Evolutionary conservation across 192 early-diverging fungal species (phyloP).

Genomic region (Coemansia sp.): DNA sequence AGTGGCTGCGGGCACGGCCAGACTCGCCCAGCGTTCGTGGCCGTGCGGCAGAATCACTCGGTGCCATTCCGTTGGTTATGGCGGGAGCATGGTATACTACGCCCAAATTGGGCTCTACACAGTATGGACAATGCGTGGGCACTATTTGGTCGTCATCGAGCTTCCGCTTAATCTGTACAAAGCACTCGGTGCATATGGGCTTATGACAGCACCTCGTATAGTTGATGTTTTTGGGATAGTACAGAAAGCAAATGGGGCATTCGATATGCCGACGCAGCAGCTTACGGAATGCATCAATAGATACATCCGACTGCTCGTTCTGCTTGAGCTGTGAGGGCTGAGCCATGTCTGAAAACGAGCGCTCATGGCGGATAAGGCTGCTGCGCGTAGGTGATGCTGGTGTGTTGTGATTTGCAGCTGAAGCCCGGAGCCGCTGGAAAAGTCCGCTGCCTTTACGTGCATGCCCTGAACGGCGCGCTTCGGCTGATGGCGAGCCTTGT

Average conservation of each 20-base stretch:
- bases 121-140: conserved; percentile 82
- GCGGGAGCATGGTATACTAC: conserved; percentile 65
- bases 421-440: conserved; percentile 26
- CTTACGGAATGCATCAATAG: conserved; percentile 14
- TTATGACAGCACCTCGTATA: conserved; percentile 90
- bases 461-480: conserved; percentile 8
- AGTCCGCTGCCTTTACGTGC: conserved; percentile 47
- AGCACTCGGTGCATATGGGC: conserved; percentile 96
- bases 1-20: conserved; percentile 36
- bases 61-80: not conserved
- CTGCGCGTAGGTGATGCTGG: no score
- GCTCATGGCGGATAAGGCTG: not conserved
- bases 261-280: conserved; percentile 62
- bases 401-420: not conserved
- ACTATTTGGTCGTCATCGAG: conserved; percentile 59
- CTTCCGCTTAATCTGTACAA: conserved; percentile 91
- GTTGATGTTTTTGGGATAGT: conserved; percentile 91
- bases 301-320: conserved; percentile 26
- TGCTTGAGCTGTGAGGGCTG: conserved; percentile 5
- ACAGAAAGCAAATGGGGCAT: conserved; percentile 95
- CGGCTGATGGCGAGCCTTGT: not conserved
- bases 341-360: conserved; percentile 3
- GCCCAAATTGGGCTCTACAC: conserved; percentile 82
- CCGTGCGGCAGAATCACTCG: not conserved
- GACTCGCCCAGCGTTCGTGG: conserved; percentile 11